A percentile compares a stretch with the other conserved stretches of the same genome.
Conservation (phyloP, 1,139 yeast species). For the Chernovozyma aurita region DNA sequence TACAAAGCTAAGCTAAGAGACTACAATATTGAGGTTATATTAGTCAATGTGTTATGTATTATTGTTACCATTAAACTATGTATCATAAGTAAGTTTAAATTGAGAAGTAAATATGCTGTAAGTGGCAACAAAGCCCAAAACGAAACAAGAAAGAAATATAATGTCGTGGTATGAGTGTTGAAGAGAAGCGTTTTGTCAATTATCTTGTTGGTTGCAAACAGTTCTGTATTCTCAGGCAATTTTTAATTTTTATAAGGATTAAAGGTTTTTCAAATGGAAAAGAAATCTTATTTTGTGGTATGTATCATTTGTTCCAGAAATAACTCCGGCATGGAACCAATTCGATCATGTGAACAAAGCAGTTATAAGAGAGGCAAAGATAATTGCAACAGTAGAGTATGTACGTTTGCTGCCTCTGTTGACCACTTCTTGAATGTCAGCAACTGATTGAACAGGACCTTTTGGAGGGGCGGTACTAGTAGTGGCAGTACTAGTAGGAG, state of each 20-base stretch:
- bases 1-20: too few species aligned
- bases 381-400: conserved; percentile 1
- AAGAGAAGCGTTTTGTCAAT: background rate
- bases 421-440: background rate
- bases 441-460: background rate
- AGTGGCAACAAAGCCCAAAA: too few species aligned
- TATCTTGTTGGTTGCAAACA: too few species aligned
- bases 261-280: too few species aligned
- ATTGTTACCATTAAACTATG: conserved; percentile 1
- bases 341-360: too few species aligned
- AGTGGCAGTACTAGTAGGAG: conserved; percentile 1
- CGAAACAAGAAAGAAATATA: background rate
- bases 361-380: too few species aligned
- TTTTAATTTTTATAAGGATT: too few species aligned
- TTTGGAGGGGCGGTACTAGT: background rate
- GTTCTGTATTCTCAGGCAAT: too few species aligned
- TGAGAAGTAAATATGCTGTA: background rate
- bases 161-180: background rate
- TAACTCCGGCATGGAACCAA: too few species aligned
- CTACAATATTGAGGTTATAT: too few species aligned
- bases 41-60: background rate
- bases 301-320: too few species aligned
- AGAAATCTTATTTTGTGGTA: too few species aligned
- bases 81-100: background rate
- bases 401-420: conserved; percentile 1